These are phyloP conservation scores for Ambispora gerdemannii DNA, from an alignment of 192 early-diverging fungal genomes.

Conservation along the genomic window DNA sequence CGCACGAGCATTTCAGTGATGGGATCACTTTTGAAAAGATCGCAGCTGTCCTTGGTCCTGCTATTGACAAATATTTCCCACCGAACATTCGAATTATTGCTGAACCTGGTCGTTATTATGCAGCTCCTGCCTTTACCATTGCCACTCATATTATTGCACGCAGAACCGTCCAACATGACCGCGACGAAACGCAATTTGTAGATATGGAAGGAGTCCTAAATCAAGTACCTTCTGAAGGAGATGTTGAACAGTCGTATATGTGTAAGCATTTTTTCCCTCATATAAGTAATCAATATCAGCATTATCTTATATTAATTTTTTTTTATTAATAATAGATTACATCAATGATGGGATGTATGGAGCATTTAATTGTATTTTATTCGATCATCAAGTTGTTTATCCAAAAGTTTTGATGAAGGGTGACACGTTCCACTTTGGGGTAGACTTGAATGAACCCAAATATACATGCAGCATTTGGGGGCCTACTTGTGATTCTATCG, in stretches of 20 bases:
- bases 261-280: constrained; percentile 43
- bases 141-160: constrained; percentile 92
- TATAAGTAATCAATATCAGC: constrained; percentile 25
- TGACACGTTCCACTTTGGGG: constrained; percentile 35
- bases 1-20: constrained; percentile 67
- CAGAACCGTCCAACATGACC: constrained; percentile 62
- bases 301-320: constrained; percentile 18
- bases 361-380: constrained; percentile 97
- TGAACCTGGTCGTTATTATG: constrained; percentile 97
- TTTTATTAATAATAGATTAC: constrained; percentile 60
- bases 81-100: constrained; percentile 89
- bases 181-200: neutral
- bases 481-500: constrained; percentile 98
- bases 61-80: constrained; percentile 80
- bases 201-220: neutral
- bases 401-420: constrained; percentile 64
- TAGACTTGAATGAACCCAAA: constrained; percentile 32
- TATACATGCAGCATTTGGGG: constrained; percentile 86
- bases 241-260: constrained; percentile 55
- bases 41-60: constrained; percentile 69
- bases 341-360: constrained; percentile 99
- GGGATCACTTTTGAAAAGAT: constrained; percentile 85
- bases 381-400: constrained; percentile 83
- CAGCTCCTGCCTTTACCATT: constrained; percentile 88
- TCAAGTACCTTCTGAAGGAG: constrained; percentile 34